These are phyloP conservation scores for Fusarium globosum DNA, from an alignment of 2,329 filamentous ascomycete genomes.

Conservation along the genomic window DNA sequence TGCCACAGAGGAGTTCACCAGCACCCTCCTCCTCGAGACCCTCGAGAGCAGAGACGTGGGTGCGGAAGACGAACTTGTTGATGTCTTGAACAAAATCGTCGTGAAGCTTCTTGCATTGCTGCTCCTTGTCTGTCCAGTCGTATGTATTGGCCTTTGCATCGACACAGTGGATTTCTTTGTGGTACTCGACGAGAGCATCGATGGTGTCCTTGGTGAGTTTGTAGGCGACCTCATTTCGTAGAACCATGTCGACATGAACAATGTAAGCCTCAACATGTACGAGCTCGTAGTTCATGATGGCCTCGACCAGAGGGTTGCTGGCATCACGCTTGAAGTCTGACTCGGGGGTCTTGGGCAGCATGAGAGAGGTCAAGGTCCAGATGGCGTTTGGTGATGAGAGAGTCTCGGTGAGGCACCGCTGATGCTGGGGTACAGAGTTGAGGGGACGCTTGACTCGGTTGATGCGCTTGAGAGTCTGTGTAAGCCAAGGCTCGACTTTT, in stretches of 20 bases:
- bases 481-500: conserved; percentile 96
- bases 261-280: conserved; percentile 97
- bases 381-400: conserved; percentile 90
- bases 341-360: conserved; percentile 91
- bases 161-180: conserved; percentile 94
- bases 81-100: conserved; percentile 96
- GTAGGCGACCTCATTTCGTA: conserved; percentile 96
- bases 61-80: conserved; percentile 97
- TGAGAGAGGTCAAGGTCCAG: conserved; percentile 93
- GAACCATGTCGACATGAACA: conserved; percentile 98
- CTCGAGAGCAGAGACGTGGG: conserved; percentile 88
- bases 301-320: conserved; percentile 68
- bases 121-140: conserved; percentile 96
- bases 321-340: conserved; percentile 85
- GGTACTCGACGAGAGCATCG: conserved; percentile 91
- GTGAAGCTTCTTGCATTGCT: conserved; percentile 96
- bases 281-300: conserved; percentile 91
- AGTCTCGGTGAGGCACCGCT: conserved; percentile 93
- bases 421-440: conserved; percentile 96
- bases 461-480: conserved; percentile 94
- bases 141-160: conserved; percentile 90
- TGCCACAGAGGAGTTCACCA: conserved; percentile 90
- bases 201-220: conserved; percentile 97
- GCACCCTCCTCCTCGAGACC: conserved; percentile 96
- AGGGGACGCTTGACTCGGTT: conserved; percentile 96